Evolutionary conservation across 352 stramenopile genomes (phyloP).

Genomic region (Pythium dissimile): DNA sequence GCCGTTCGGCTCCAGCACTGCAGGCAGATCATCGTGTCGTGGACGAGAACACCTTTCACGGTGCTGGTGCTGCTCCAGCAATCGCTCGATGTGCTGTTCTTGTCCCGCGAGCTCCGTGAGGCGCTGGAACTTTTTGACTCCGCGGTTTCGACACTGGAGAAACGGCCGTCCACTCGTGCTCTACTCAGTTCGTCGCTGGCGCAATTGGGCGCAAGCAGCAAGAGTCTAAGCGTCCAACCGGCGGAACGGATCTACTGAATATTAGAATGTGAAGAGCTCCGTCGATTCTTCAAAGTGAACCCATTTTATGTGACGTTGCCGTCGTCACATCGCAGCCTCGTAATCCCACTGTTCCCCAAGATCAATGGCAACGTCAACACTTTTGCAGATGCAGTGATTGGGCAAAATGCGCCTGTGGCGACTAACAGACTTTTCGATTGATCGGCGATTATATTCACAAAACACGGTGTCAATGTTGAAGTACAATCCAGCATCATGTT

Average conservation of each 20-base stretch:
- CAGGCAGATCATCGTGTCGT: not conserved
- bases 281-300: conserved; percentile 4
- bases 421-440: not conserved
- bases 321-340: conserved; percentile 15
- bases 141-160: conserved; percentile 6
- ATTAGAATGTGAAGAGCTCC: not conserved
- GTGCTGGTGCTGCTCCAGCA: conserved; percentile 22
- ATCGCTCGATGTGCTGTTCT: conserved; percentile 17
- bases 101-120: conserved; percentile 12
- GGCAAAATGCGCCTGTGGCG: not conserved
- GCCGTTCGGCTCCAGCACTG: not conserved
- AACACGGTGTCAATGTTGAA: not conserved
- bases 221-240: not conserved
- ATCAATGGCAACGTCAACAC: conserved; percentile 16
- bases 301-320: conserved; percentile 23
- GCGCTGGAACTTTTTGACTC: conserved; percentile 19
- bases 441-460: not conserved
- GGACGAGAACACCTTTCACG: conserved; percentile 12
- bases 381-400: not conserved
- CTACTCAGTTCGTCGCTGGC: too few species aligned
- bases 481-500: too few species aligned
- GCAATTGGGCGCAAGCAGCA: not conserved
- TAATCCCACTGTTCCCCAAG: conserved; percentile 5
- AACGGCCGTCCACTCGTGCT: not conserved
- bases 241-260: not conserved